A percentile compares a stretch with the other conserved stretches of the same genome.
Conservation (phyloP, 2,329 filamentous ascomycete genomes). For the Fusarium newnesense region DNA sequence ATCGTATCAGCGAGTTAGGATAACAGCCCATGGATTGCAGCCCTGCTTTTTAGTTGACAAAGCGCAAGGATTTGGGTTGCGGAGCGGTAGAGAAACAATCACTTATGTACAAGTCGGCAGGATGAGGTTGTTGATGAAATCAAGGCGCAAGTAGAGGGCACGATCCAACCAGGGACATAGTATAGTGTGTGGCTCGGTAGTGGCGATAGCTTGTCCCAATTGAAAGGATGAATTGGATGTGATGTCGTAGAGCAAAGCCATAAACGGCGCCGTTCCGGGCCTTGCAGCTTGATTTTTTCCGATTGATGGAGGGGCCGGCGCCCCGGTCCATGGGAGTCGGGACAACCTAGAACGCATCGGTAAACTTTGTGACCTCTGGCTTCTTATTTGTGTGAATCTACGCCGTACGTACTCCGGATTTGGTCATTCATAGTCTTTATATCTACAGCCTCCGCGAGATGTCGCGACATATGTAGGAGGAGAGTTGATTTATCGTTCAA, state of each 20-base stretch:
- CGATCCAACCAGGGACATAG: not conserved
- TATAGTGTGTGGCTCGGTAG: not conserved
- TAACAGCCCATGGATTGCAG: slow-evolving; percentile 18
- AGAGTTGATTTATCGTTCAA: not conserved
- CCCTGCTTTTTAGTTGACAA: slow-evolving; percentile 23
- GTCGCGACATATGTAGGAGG: not conserved
- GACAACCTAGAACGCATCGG: not conserved
- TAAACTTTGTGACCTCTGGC: not conserved
- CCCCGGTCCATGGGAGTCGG: slow-evolving; percentile 26
- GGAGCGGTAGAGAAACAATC: not conserved
- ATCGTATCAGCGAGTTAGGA: slow-evolving; percentile 19
- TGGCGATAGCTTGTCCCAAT: slow-evolving; percentile 30
- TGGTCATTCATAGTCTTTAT: not conserved
- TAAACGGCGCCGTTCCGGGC: slow-evolving; percentile 18
- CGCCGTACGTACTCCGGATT: not conserved
- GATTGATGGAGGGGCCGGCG: slow-evolving; percentile 33
- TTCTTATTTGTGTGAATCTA: not conserved
- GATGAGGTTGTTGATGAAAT: not conserved
- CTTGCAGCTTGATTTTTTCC: slow-evolving; percentile 28
- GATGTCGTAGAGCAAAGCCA: slow-evolving; percentile 30
- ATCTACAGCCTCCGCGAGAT: not conserved
- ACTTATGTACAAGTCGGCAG: not conserved
- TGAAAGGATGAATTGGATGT: slow-evolving; percentile 14
- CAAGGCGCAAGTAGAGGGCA: not conserved
- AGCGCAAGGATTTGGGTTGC: slow-evolving; percentile 6